phyloP scores from a whole-genome alignment of 441 rosid genomes.

The Croton setiger region DNA sequence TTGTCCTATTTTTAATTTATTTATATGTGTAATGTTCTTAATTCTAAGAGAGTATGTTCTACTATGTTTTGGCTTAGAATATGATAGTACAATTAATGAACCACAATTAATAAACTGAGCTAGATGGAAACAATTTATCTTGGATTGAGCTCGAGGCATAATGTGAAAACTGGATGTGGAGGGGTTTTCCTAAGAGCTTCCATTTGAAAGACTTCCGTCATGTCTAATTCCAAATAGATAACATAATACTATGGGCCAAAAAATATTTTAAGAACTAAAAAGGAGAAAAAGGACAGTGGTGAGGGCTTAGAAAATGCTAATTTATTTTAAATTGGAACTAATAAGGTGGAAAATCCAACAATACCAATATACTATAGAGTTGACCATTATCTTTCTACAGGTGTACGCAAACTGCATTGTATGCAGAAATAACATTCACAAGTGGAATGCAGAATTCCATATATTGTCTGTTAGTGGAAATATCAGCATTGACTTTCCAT shows the following conservation, averaged over 20 bases:
- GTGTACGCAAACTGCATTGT: not conserved
- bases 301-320: not conserved
- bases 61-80: not conserved
- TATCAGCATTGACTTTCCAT: not conserved
- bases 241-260: not conserved
- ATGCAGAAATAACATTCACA: not conserved
- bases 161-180: not conserved
- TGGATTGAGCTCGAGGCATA: not conserved
- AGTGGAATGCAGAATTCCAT: not conserved
- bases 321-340: no score
- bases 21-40: not conserved
- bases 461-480: not conserved
- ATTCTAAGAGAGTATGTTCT: not conserved
- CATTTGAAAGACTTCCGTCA: not conserved
- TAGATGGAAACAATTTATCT: not conserved
- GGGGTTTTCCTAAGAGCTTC: not conserved
- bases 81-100: not conserved
- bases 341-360: not conserved
- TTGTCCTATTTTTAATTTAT: not conserved
- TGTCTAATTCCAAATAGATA: not conserved
- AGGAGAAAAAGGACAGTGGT: not conserved
- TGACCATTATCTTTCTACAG: not conserved
- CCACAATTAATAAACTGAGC: not conserved
- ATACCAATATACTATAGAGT: no score
- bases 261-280: no score